Evolutionary conservation across 2,329 filamentous ascomycete species (phyloP), one percentile per base, ranked within the genome.

Genomic region (Mollisiaceae sp.): DNA sequence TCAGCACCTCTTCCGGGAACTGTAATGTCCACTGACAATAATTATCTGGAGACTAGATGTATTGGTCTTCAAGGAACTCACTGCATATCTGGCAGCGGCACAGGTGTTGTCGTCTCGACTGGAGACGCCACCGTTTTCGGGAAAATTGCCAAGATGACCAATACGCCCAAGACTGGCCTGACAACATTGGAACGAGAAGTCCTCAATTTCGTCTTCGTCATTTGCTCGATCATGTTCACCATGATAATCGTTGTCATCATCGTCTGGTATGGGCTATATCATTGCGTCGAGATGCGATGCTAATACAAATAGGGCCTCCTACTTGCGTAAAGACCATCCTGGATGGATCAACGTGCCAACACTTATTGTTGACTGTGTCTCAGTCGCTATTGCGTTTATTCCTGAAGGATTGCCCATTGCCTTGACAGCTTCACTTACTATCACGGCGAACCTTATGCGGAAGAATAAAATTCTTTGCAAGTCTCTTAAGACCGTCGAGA

Each of bases 51-150:
- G 74, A 93, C 90, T 3, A 85, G 86, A 60, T 90, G 88, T 71
- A 91, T 94, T 61, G 91, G 90, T 24, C 82, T 94, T 11, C 90
- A 93, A 74, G 91, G 91, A n/a, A 93, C 91, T 0, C 90, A 93
- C 72, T 93, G 90, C 70, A 86, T 91, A 4, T 88, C 87, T 8
- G 91, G 91, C 2, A 87, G 81, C 24, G 88, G 86, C 60, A 80
- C 84, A 15, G 91, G 89, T 20, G 78, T 93, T 11, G 89, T 92
- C 1, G 87, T 94, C 12, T 86, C 87, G 0, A 93, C 88, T 0
- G 91, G 90, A 9, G 89, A 92, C 74, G 81, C 79, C 15, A 93
- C 91, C 0, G 88, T 94, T 24, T 93, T 94, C 76, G 91, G 91
- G 9, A 86, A 88, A 57, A 91, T 94, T 69, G 90, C 91, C 1